phyloP scores from a whole-genome alignment of 129 eudicot genomes.

The Sambucus nigra region DNA sequence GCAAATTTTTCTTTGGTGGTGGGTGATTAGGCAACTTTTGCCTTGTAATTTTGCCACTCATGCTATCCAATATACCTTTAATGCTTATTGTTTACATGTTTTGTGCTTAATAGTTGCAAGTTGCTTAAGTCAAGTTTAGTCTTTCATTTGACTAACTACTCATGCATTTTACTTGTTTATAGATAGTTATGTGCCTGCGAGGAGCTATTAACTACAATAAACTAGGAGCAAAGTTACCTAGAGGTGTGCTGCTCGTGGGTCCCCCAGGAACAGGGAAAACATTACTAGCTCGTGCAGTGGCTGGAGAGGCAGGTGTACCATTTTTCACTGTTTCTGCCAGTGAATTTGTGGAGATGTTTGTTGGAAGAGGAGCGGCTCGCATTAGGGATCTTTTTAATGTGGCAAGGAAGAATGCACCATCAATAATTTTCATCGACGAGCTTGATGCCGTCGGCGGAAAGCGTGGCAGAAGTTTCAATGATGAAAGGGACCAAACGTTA shows the following conservation, averaged over 20 bases:
- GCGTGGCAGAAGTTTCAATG: conserved; percentile 98
- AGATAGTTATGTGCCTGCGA: conserved; percentile 85
- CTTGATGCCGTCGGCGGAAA: conserved; percentile 99
- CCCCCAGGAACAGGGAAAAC: conserved; percentile 99
- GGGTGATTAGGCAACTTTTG: too few relatives aligned
- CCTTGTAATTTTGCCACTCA: too few relatives aligned
- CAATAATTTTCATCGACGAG: conserved; percentile 92
- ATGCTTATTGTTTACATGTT: background rate
- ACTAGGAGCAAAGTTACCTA: conserved; percentile 88
- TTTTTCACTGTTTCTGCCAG: conserved; percentile 96
- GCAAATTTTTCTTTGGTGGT: too few relatives aligned
- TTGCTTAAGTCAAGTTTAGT: background rate
- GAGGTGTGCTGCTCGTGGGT: conserved; percentile 93
- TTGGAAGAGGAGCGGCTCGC: conserved; percentile 98
- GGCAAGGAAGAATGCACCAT: conserved; percentile 85
- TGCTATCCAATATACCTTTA: too few relatives aligned
- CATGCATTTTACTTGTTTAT: conserved; percentile 17
- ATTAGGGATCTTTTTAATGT: conserved; percentile 87
- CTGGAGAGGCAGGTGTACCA: conserved; percentile 99
- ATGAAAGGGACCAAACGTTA: conserved; percentile 95
- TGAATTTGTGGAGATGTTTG: conserved; percentile 96
- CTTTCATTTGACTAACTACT: conserved; percentile 5
- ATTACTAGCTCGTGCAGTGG: conserved; percentile 94
- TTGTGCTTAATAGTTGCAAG: conserved; percentile 5
- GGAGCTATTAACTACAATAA: conserved; percentile 83